phyloP scores from a whole-genome alignment of 805 yeast genomes.

The Candida pseudofarinosa region DNA sequence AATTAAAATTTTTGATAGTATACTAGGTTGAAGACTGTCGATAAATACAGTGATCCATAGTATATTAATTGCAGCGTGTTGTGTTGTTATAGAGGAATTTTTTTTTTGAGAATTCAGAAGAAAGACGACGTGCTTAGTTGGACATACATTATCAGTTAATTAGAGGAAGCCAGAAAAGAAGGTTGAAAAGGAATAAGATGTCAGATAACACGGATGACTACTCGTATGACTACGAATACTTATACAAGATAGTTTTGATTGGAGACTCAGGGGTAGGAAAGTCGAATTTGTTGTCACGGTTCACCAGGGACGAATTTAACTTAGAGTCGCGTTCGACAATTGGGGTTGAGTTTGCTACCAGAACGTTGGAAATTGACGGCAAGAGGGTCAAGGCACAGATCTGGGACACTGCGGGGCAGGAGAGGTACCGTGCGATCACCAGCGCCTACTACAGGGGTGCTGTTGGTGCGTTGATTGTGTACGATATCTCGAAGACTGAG shows the following conservation, averaged over 20 bases:
- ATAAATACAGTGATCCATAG: neutral
- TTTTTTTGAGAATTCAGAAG: neutral
- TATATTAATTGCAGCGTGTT: neutral
- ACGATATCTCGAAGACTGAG: slow-evolving; percentile 89
- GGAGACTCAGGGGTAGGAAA: slow-evolving; percentile 98
- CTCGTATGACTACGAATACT: slow-evolving; percentile 76
- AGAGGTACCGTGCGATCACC: slow-evolving; percentile 95
- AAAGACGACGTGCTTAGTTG: neutral
- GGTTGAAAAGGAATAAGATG: slow-evolving; percentile 12
- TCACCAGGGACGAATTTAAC: slow-evolving; percentile 94
- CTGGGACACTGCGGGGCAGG: slow-evolving; percentile 99
- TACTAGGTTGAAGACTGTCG: neutral
- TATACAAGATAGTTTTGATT: slow-evolving; percentile 91
- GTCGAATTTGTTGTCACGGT: slow-evolving; percentile 87
- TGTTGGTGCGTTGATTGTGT: slow-evolving; percentile 92
- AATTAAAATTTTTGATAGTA: neutral
- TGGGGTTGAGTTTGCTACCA: slow-evolving; percentile 97
- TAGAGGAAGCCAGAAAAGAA: neutral
- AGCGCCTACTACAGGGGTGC: slow-evolving; percentile 98
- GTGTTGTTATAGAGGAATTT: neutral
- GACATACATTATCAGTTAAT: neutral
- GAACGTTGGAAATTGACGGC: slow-evolving; percentile 85
- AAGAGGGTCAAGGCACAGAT: slow-evolving; percentile 84
- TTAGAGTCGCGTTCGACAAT: slow-evolving; percentile 91
- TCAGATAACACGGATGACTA: slow-evolving; percentile 43